phyloP scores from a whole-genome alignment of 2,329 filamentous ascomycete genomes.

The Tympanopsis confertula region DNA sequence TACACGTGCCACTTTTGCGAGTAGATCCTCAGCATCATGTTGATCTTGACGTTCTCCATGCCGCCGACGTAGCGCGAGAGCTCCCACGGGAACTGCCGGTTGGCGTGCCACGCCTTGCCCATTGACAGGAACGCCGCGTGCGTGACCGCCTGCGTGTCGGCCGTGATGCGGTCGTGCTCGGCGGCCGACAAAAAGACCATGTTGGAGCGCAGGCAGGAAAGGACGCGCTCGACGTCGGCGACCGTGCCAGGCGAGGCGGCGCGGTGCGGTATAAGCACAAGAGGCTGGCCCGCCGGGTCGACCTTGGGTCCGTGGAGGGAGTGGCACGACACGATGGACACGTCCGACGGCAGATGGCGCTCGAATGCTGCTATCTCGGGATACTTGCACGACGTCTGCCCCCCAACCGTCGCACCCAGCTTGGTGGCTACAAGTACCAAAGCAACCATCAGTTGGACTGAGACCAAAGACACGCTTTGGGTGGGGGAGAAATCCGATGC shows the following conservation, averaged over 20 bases:
- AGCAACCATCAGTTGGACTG: conserved; percentile 6
- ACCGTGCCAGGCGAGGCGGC: conserved; percentile 70
- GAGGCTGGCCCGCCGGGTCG: conserved; percentile 75
- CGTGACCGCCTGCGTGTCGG: conserved; percentile 94
- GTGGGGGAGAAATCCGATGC: conserved; percentile 17
- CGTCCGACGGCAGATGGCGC: conserved; percentile 71
- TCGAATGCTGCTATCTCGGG: conserved; percentile 93
- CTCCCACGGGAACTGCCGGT: conserved; percentile 94
- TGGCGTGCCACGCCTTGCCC: conserved; percentile 95
- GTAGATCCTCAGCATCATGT: conserved; percentile 93
- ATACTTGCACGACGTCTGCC: conserved; percentile 95
- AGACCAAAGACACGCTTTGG: conserved; percentile 2
- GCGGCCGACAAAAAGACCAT: conserved; percentile 77
- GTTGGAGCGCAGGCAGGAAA: conserved; percentile 75
- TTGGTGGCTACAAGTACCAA: conserved; percentile 62
- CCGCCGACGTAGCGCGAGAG: conserved; percentile 89
- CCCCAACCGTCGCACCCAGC: conserved; percentile 85
- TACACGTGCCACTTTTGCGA: conserved; percentile 99
- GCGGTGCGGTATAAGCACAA: conserved; percentile 49
- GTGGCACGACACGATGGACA: conserved; percentile 90
- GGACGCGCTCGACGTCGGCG: conserved; percentile 65
- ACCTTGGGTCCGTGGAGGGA: conserved; percentile 89
- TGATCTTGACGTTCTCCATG: conserved; percentile 99
- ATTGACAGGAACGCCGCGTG: conserved; percentile 95
- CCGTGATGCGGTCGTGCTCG: conserved; percentile 91